These are phyloP conservation scores for Penicillium sp. DNA, from an alignment of 2,329 filamentous ascomycete genomes.

Conservation along the genomic window DNA sequence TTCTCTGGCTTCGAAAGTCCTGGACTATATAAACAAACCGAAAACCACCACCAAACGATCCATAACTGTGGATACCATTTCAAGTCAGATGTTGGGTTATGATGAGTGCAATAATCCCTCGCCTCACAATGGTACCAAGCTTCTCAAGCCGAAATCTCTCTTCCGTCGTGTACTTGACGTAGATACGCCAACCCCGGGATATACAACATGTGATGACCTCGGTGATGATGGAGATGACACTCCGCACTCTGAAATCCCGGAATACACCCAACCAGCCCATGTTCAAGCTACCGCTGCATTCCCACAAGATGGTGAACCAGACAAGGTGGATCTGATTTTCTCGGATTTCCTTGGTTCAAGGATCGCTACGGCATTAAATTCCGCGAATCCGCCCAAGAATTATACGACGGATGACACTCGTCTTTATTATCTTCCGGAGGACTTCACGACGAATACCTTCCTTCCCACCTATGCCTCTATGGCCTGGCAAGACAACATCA, in stretches of 20 bases:
- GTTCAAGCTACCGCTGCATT: conserved; percentile 9
- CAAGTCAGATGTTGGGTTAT: conserved; percentile 10
- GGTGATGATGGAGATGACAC: conserved; percentile 4
- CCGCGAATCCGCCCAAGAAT: neutral
- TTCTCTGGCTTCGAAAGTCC: conserved; percentile 5
- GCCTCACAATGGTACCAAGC: neutral
- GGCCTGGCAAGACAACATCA: conserved; percentile 3
- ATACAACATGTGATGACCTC: conserved; percentile 12
- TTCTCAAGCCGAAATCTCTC: conserved; percentile 8
- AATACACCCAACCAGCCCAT: neutral
- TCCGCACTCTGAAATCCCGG: no score
- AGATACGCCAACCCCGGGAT: neutral
- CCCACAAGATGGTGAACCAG: conserved; percentile 2
- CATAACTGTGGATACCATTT: conserved; percentile 4
- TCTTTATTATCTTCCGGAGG: conserved; percentile 5
- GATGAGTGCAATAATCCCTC: conserved; percentile 11
- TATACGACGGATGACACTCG: neutral
- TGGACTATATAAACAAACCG: neutral
- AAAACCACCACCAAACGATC: conserved; percentile 2
- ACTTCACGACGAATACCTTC: conserved; percentile 9
- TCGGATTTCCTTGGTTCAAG: no score
- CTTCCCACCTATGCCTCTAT: conserved; percentile 4
- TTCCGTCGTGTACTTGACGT: conserved; percentile 5
- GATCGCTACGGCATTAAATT: conserved; percentile 5
- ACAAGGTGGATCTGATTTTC: neutral